Conservation (phyloP, 306 rosid genomes). For the Cucurbita pepo region DNA sequence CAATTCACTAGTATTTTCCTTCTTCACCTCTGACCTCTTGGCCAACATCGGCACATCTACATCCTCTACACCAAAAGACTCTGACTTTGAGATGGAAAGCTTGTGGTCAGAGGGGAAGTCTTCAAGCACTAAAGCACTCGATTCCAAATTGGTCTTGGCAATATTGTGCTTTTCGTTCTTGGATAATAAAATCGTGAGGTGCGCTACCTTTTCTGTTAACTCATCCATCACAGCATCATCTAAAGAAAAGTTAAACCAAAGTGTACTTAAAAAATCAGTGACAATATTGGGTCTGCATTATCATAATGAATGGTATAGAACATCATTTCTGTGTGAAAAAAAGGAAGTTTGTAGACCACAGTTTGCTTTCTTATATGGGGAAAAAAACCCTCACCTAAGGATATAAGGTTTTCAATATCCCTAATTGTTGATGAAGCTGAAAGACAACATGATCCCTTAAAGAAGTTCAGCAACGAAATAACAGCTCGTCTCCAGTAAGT, state of each 20-base stretch:
- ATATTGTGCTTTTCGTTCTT: constrained; percentile 28
- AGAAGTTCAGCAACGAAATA: constrained; percentile 40
- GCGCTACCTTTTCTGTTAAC: constrained; percentile 47
- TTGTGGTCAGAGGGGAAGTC: constrained; percentile 16
- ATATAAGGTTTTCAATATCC: constrained; percentile 52
- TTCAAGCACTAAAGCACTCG: constrained; percentile 22
- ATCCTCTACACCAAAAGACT: constrained; percentile 25
- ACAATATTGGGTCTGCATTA: background rate
- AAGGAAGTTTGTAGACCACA: background rate
- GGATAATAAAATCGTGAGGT: constrained; percentile 52
- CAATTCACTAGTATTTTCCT: constrained; percentile 17
- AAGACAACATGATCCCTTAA: constrained; percentile 37
- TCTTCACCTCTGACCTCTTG: constrained; percentile 11
- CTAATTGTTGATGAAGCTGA: constrained; percentile 27
- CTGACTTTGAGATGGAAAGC: constrained; percentile 21
- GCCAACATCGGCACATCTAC: constrained; percentile 19
- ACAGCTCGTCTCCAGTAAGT: constrained; percentile 76
- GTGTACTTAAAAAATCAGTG: constrained; percentile 7
- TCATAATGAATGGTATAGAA: background rate
- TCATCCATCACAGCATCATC: constrained; percentile 48
- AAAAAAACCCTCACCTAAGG: constrained; percentile 37
- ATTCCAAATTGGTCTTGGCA: constrained; percentile 16
- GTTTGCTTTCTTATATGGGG: background rate
- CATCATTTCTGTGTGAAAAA: background rate
- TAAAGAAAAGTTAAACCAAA: constrained; percentile 23